Conservation (phyloP, 169 alveolate species). For the Plasmodium inui region DNA sequence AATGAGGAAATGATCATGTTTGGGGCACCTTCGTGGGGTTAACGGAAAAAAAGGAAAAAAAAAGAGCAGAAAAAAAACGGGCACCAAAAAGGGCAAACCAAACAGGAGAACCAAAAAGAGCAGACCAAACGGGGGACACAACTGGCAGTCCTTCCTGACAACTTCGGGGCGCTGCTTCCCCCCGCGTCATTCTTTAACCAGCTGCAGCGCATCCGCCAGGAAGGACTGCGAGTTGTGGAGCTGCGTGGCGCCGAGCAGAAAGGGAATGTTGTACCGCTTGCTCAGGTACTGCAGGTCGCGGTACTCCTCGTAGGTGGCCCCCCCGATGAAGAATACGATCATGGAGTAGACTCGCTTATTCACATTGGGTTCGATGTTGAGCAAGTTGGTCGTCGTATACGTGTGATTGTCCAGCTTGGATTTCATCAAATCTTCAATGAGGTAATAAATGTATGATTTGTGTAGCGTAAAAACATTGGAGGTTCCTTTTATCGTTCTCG, state of each 20-base stretch:
- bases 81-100: neutral
- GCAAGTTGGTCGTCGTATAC: conserved; percentile 84
- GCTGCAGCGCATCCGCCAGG: conserved; percentile 74
- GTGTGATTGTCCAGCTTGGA: conserved; percentile 86
- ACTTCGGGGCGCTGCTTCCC: neutral
- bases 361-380: conserved; percentile 67
- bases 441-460: conserved; percentile 83
- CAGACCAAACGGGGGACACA: neutral
- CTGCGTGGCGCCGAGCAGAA: conserved; percentile 90
- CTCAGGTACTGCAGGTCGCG: conserved; percentile 87
- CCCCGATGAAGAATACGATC: conserved; percentile 92
- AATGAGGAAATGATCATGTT: neutral
- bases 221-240: conserved; percentile 87
- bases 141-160: neutral
- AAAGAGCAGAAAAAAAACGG: neutral
- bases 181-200: conserved; percentile 25
- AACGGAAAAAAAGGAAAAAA: neutral
- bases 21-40: neutral
- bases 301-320: conserved; percentile 93
- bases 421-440: conserved; percentile 87
- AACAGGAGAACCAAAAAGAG: neutral
- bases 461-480: conserved; percentile 92
- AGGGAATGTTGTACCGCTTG: conserved; percentile 80
- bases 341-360: conserved; percentile 84
- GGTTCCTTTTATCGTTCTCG: conserved; percentile 85